Evolutionary conservation across 2,329 filamentous ascomycete genomes (phyloP).

Genomic region (Helicocarpus griseus): DNA sequence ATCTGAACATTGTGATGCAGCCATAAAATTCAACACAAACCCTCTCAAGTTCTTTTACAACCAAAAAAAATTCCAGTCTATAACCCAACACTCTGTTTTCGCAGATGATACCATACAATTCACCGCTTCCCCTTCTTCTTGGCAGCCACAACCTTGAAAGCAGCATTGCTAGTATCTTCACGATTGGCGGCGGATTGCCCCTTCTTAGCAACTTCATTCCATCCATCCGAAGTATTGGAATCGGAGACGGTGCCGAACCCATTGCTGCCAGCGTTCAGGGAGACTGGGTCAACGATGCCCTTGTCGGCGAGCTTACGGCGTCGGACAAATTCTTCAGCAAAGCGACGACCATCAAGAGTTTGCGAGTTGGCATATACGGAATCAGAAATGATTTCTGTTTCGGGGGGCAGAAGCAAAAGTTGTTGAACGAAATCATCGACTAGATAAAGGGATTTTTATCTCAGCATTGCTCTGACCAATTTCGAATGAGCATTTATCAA

Average conservation of each 20-base stretch:
- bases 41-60: too few species aligned
- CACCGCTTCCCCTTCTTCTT: slow-evolving; percentile 86
- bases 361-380: slow-evolving; percentile 78
- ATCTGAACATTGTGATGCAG: too few species aligned
- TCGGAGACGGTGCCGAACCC: slow-evolving; percentile 33
- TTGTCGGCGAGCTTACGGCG: slow-evolving; percentile 90
- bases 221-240: slow-evolving; percentile 55
- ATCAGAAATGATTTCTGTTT: slow-evolving; percentile 76
- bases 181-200: slow-evolving; percentile 45
- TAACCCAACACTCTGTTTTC: too few species aligned
- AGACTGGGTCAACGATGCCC: slow-evolving; percentile 64
- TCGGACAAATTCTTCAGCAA: slow-evolving; percentile 87
- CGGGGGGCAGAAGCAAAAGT: slow-evolving; percentile 65
- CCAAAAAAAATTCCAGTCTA: too few species aligned
- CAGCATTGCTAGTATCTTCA: slow-evolving; percentile 40
- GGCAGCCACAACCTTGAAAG: slow-evolving; percentile 81
- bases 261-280: slow-evolving; percentile 42
- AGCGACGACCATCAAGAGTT: slow-evolving; percentile 86
- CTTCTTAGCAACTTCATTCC: slow-evolving; percentile 98
- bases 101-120: slow-evolving; percentile 8
- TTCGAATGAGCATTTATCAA: background rate
- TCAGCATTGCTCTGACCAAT: background rate
- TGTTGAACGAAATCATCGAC: slow-evolving; percentile 72
- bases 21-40: too few species aligned
- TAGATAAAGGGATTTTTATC: slow-evolving; percentile 38